Evolutionary conservation across 352 stramenopile species (phyloP).

Genomic region (Aphanomyces cochlioides): DNA sequence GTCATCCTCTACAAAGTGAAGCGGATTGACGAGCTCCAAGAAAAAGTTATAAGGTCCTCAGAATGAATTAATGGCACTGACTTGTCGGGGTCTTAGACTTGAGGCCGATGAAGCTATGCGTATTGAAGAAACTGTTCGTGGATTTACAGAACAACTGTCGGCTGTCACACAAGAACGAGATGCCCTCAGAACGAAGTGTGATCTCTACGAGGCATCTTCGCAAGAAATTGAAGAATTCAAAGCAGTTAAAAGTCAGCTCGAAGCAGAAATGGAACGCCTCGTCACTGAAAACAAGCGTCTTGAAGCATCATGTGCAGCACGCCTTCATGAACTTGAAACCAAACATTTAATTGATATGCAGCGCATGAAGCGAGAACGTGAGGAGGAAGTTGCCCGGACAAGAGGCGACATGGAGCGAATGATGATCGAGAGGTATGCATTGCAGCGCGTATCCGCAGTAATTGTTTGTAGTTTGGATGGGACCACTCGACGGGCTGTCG

Average conservation of each 20-base stretch:
- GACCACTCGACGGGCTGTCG: slow-evolving; percentile 58
- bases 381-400: slow-evolving; percentile 12
- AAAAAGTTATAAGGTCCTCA: slow-evolving; percentile 31
- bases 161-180: slow-evolving; percentile 3
- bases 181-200: not conserved
- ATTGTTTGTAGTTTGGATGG: slow-evolving; percentile 37
- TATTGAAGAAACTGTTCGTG: not conserved
- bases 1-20: slow-evolving; percentile 65
- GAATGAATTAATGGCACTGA: no score
- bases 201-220: not conserved
- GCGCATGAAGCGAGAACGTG: slow-evolving; percentile 5
- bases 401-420: slow-evolving; percentile 7
- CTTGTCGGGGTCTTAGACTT: not conserved
- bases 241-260: not conserved
- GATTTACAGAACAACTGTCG: not conserved
- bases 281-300: not conserved
- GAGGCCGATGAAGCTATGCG: not conserved
- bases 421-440: slow-evolving; percentile 14
- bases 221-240: slow-evolving; percentile 15
- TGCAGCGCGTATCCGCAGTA: not conserved
- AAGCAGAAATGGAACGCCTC: slow-evolving; percentile 1
- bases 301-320: not conserved
- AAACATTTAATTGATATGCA: slow-evolving; percentile 9
- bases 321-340: not conserved
- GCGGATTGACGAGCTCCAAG: slow-evolving; percentile 54